Evolutionary conservation across 495 filamentous ascomycete genomes (phyloP), one percentile per base, ranked within the genome.

Genomic region (Platismatia glauca): DNA sequence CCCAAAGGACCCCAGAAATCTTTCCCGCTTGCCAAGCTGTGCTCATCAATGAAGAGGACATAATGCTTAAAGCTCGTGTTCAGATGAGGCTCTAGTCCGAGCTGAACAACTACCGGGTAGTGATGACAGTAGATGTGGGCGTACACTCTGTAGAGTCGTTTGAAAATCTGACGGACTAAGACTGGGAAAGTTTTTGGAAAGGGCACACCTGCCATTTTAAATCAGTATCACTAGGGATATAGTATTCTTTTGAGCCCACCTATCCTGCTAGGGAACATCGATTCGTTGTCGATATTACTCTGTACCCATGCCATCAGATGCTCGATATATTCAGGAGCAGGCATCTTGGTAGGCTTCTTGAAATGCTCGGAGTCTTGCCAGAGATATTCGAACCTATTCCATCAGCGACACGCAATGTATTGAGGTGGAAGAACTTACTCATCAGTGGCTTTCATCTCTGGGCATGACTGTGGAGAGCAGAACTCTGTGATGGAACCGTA

Each of bases 11-110:
- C 94, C 87, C 90, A 98, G 78, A 90, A 98, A 72, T 97, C 95
- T 77, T 96, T 96, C 64, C 90, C 91, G 70, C 83, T 93, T 58
- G 89, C 88, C 69, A 97, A 72, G 64, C 81, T 84, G 75, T 95
- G 91, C 80, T 96, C 91, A 71, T 97, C 89, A 66, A 97, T 90
- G 77, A 97, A 97, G 52, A 97, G 81, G 59, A 96, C 94, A 71
- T 97, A 98, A 73, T 98, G 94, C 81, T 98, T 98, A 84, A 98
- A 98, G 78, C 89, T 94, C 55, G 94, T 98, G 77, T 98, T 98
- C 68, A 98, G 84, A 76, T 98, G 94, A 39, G 94, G 91, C 76
- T 98, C 94, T 61, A 98, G 82, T 35, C 94, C 94, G 34, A 98
- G 84, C 67, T 96, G 91, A 37, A 95, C 87, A 58, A 98, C 87